Conservation (phyloP, 352 stramenopile species). For the Detonula confervacea region DNA sequence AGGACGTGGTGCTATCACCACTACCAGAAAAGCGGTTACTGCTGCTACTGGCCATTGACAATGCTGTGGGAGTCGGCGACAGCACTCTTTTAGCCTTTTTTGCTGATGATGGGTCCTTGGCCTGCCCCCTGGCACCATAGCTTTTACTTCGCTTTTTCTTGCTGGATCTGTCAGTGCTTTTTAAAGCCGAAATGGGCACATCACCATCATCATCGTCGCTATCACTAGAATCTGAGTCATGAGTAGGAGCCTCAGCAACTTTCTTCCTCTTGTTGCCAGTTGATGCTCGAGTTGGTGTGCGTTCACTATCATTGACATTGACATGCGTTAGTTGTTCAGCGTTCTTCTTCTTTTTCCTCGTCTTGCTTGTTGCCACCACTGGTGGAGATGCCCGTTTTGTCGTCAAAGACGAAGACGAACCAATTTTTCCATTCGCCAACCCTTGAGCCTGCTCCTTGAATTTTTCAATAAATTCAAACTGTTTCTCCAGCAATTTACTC, state of each 20-base stretch:
- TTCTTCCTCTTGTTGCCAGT: constrained; percentile 27
- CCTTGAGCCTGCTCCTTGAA: constrained; percentile 15
- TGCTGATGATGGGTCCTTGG: background rate
- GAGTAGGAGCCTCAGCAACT: too few species aligned
- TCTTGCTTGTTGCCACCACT: constrained; percentile 6
- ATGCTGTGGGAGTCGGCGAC: background rate
- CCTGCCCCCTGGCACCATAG: background rate
- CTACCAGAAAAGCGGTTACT: background rate
- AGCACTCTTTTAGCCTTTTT: constrained; percentile 15
- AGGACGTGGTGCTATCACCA: constrained; percentile 23
- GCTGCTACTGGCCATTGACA: constrained; percentile 5
- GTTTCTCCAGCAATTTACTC: constrained; percentile 27
- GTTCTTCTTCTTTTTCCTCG: constrained; percentile 36
- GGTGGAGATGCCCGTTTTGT: constrained; percentile 6
- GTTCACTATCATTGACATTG: background rate
- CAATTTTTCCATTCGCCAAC: background rate
- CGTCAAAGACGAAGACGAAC: too few species aligned
- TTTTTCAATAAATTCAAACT: constrained; percentile 30
- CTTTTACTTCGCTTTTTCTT: constrained; percentile 17
- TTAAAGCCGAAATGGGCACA: constrained; percentile 41
- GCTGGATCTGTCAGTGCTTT: background rate
- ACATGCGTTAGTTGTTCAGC: background rate
- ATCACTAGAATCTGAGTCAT: background rate
- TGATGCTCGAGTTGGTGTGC: background rate
- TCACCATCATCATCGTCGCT: constrained; percentile 24